phyloP scores from a whole-genome alignment of 805 yeast species.

The Starmerella apis region DNA sequence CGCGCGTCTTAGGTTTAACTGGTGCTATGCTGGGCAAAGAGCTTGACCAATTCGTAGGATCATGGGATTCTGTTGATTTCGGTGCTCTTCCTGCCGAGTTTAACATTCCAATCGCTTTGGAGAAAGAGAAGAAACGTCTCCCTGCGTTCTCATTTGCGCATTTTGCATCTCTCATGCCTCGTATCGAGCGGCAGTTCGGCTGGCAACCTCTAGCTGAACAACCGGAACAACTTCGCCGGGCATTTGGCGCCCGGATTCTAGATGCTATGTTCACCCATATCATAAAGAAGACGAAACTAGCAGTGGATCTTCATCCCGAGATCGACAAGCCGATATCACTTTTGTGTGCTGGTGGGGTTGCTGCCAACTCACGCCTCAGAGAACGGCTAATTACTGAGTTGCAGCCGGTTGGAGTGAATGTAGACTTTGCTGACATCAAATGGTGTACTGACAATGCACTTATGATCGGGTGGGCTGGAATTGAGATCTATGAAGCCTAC shows the following conservation, averaged over 20 bases:
- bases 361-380: slow-evolving; percentile 45
- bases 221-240: slow-evolving; percentile 20
- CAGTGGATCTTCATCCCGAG: slow-evolving; percentile 30
- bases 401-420: slow-evolving; percentile 24
- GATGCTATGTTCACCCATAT: slow-evolving; percentile 62
- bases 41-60: slow-evolving; percentile 48
- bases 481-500: slow-evolving; percentile 60
- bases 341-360: slow-evolving; percentile 92
- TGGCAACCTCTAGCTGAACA: slow-evolving; percentile 19
- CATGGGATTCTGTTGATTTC: slow-evolving; percentile 24
- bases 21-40: slow-evolving; percentile 85
- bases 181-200: slow-evolving; percentile 20
- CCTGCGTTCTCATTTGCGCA: slow-evolving; percentile 68
- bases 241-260: slow-evolving; percentile 38
- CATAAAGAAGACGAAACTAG: slow-evolving; percentile 48
- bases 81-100: slow-evolving; percentile 17
- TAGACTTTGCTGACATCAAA: slow-evolving; percentile 56
- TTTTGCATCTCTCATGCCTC: slow-evolving; percentile 48
- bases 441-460: slow-evolving; percentile 91
- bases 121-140: slow-evolving; percentile 36
- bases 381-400: slow-evolving; percentile 24
- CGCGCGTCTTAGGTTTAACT: slow-evolving; percentile 64
- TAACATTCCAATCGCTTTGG: slow-evolving; percentile 44
- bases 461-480: slow-evolving; percentile 97
- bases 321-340: slow-evolving; percentile 28